These are phyloP conservation scores for Herpetomonas samuelpessoai DNA, from an alignment of 208 protist genomes.

Conservation along the genomic window DNA sequence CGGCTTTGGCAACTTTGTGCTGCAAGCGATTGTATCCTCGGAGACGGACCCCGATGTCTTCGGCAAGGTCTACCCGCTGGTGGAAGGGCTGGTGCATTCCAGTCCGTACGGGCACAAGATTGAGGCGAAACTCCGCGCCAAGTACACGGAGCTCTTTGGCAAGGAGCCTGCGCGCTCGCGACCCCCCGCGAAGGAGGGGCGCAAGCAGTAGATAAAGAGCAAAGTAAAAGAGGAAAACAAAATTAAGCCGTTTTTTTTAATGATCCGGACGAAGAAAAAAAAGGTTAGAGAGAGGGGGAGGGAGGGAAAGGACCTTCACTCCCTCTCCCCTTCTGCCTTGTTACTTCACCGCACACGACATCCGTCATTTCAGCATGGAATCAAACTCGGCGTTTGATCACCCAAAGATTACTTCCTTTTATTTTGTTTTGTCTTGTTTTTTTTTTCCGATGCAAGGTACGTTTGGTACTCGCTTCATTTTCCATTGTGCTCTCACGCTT, in stretches of 20 bases:
- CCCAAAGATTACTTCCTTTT: background rate
- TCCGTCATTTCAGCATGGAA: too few species aligned
- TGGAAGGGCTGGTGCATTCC: conserved; percentile 45
- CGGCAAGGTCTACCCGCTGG: conserved; percentile 26
- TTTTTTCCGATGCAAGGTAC: conserved; percentile 9
- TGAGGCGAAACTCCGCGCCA: conserved; percentile 48
- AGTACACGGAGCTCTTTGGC: conserved; percentile 17
- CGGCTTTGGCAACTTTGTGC: conserved; percentile 85
- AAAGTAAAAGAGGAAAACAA: too few species aligned
- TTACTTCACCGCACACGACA: too few species aligned
- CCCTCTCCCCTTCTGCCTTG: too few species aligned
- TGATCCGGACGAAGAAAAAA: too few species aligned
- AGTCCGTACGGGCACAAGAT: conserved; percentile 81
- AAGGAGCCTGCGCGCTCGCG: conserved; percentile 6
- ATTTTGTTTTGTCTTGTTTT: conserved; percentile 18
- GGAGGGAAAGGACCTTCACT: too few species aligned
- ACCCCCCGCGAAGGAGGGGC: too few species aligned
- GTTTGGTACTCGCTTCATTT: conserved; percentile 8
- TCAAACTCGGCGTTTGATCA: too few species aligned
- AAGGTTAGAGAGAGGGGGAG: too few species aligned
- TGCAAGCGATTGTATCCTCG: conserved; percentile 76
- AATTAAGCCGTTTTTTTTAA: too few species aligned
- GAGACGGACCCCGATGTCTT: conserved; percentile 50
- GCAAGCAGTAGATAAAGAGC: too few species aligned
- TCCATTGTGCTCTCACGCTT: conserved; percentile 7